Percentiles rank a stretch among this genome's conserved stretches.
phyloP scores from a whole-genome alignment of 495 filamentous ascomycete genomes.

The Penicillium coprophilum region DNA sequence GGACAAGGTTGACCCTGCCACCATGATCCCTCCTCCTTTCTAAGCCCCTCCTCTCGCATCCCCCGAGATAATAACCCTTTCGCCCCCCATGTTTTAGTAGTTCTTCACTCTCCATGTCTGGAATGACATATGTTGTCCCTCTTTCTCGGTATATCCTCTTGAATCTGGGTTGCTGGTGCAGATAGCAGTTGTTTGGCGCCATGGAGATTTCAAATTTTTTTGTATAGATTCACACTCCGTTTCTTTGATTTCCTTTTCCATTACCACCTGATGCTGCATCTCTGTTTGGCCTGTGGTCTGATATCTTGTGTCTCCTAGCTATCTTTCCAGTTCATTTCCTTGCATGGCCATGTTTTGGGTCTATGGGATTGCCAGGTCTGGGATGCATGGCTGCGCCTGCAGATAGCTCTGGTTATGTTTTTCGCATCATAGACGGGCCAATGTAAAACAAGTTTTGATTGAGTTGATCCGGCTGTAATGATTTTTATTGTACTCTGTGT shows the following conservation, averaged over 20 bases:
- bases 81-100: conserved; percentile 49
- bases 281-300: conserved; percentile 28
- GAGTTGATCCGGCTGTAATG: conserved; percentile 1
- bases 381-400: conserved; percentile 33
- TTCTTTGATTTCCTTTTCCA: conserved; percentile 29
- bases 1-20: conserved; percentile 59
- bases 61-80: conserved; percentile 35
- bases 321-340: conserved; percentile 30
- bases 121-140: conserved; percentile 35
- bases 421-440: conserved; percentile 49
- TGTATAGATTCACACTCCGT: conserved; percentile 50
- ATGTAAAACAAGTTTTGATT: conserved; percentile 46
- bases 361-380: conserved; percentile 22
- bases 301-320: conserved; percentile 25
- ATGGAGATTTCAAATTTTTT: conserved; percentile 38
- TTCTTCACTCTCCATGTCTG: conserved; percentile 41
- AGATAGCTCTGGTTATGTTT: conserved; percentile 38
- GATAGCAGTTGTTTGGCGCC: conserved; percentile 45
- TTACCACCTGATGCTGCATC: conserved; percentile 32
- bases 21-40: conserved; percentile 54
- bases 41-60: conserved; percentile 32
- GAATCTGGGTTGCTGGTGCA: conserved; percentile 37
- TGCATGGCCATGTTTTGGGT: conserved; percentile 27
- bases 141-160: conserved; percentile 32
- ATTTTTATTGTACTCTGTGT: neutral